Base-by-base conservation (phyloP, 768 basidiomycete species). In the Lactarius evosmus region DNA sequence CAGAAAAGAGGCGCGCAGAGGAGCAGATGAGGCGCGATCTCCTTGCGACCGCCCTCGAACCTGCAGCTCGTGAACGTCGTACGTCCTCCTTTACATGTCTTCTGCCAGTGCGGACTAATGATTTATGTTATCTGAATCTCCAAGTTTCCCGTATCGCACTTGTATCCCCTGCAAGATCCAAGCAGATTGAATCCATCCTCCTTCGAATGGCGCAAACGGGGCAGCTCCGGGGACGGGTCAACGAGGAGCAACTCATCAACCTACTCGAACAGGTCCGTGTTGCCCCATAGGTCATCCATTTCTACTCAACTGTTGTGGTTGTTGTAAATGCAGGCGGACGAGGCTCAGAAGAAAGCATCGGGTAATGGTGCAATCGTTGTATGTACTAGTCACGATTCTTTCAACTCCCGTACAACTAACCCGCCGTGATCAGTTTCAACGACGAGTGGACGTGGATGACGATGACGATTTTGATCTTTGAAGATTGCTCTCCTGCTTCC, bases 61-160 rank as follows among this genome's bases (percentile, higher is more conserved):
- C 66, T 50, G 62, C 68, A 5, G 68, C 66, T 32, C 68, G 68
- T 17, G 68, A 69, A 61, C 61, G 66, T 52, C 66, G 66, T 69
- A 61, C 11, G 61, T 30, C 30, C 49, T 25, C 3, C 32, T 22
- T 53, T 25, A 30, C 46, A 17, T 58, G 46, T 61, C 57, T 53
- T 54, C 52, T 22, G 22, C 27, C 32, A 62, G 12, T 29, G 51
- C 22, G 40, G 25, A 41, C 33, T 44, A 27, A 25, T 12, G 14
- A 14, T 59, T 16, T 36, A n/a, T n/a, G n/a, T n/a, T n/a, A n/a
- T n/a, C n/a, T n/a, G 17, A 0, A n/a, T 25, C 14, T 56, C 46
- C 8, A 71, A 96, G 93, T 95, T 61, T 87, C 91, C 11, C 86
- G 95, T 55, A 95, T 96, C 67, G 83, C 87, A 4, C 84, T 96